Evolutionary conservation across 2,329 filamentous ascomycete species (phyloP).

Genomic region (Lizonia empirigonia): DNA sequence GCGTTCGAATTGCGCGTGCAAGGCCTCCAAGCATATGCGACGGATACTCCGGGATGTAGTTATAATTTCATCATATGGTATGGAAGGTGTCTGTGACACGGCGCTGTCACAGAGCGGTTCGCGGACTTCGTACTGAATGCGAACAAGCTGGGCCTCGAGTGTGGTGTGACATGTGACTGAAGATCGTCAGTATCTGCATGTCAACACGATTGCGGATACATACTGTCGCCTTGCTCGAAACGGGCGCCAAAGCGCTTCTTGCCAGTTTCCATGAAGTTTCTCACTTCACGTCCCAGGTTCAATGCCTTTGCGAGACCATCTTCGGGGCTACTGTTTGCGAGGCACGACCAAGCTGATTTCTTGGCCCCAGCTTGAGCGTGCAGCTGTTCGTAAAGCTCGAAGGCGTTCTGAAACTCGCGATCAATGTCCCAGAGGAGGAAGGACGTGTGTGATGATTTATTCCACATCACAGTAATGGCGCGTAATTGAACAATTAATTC

Average conservation of each 20-base stretch:
- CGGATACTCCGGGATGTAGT: conserved; percentile 39
- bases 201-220: conserved; percentile 5
- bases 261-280: conserved; percentile 35
- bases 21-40: conserved; percentile 38
- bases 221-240: conserved; percentile 45
- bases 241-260: conserved; percentile 33
- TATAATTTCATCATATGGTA: conserved; percentile 39
- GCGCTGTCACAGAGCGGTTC: conserved; percentile 39
- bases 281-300: conserved; percentile 34
- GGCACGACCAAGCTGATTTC: conserved; percentile 35
- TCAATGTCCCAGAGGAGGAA: conserved; percentile 46
- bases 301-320: conserved; percentile 37
- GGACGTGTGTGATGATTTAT: conserved; percentile 38
- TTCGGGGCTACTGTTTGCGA: conserved; percentile 31
- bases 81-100: conserved; percentile 23
- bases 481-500: not conserved
- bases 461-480: conserved; percentile 28
- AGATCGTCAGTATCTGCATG: conserved; percentile 19
- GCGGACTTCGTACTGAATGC: conserved; percentile 42
- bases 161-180: conserved; percentile 40
- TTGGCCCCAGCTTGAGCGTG: conserved; percentile 27
- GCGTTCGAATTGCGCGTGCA: conserved; percentile 38
- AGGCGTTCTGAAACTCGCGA: conserved; percentile 41
- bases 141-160: conserved; percentile 40
- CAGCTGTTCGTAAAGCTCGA: conserved; percentile 43